Base-by-base conservation (phyloP, 345 rosid genomes). In the Hevea brasiliensis region DNA sequence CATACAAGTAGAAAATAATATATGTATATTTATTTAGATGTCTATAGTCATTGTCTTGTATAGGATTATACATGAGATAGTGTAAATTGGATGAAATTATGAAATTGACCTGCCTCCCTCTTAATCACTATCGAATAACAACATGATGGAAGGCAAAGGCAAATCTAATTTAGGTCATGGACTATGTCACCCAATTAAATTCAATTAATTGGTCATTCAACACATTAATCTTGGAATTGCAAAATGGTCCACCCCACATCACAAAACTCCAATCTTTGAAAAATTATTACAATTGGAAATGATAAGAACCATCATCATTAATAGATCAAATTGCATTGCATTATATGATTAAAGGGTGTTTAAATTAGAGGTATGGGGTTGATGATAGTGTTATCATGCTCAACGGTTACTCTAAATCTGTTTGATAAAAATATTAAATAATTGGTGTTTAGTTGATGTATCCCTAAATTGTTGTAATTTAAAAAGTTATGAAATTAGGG, bases 41-140 rank as follows among this genome's bases (percentile, higher is more conserved):
- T n/a, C n/a, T n/a, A n/a, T n/a, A n/a, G n/a, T n/a, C n/a, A n/a
- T n/a, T n/a, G n/a, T n/a, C n/a, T n/a, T n/a, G n/a, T n/a, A n/a
- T n/a, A n/a, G n/a, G n/a, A n/a, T n/a, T n/a, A n/a, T n/a, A n/a
- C n/a, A n/a, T n/a, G n/a, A n/a, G n/a, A n/a, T n/a, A 32, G 27
- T 6, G 6, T 44, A n/a, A 32, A 23, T 67, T 44, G 9, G 53
- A 65, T 61, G 37, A 61, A 50, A 8, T 23, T 24, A 62, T 37
- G 55, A 72, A 74, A 51, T 62, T 67, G 77, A 63, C 79, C 72
- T 35, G 66, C 55, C 24, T 6, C 1, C 72, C 53, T 58, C 45
- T 64, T 40, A 26, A 62, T 73, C 80, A 68, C 24, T 23, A 10
- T 66, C 70, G 21, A 40, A 8, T 67, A 80, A 77, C 67, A 40